phyloP scores from a whole-genome alignment of 2,329 filamentous ascomycete species.

The Epichloe coenophiala region DNA sequence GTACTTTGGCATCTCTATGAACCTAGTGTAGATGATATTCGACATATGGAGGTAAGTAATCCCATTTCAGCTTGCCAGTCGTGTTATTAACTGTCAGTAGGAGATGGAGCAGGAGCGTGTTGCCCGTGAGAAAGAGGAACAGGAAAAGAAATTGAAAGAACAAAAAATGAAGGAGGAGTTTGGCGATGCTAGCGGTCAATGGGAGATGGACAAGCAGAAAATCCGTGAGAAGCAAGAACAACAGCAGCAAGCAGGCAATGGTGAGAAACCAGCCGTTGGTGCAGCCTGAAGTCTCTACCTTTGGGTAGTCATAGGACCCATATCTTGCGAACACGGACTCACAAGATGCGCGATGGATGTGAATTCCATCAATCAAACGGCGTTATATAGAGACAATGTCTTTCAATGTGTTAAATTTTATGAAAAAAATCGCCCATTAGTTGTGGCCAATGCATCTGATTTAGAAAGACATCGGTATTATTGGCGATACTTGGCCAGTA shows the following conservation, averaged over 20 bases:
- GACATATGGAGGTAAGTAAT: constrained; percentile 70
- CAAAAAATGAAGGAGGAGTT: constrained; percentile 63
- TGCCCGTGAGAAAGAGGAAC: constrained; percentile 58
- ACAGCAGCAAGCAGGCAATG: neutral
- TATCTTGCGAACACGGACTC: too few species aligned
- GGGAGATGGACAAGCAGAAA: constrained; percentile 79
- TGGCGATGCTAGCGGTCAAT: constrained; percentile 61
- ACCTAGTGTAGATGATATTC: constrained; percentile 92
- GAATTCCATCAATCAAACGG: too few species aligned
- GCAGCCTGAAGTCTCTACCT: neutral
- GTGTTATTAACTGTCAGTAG: constrained; percentile 23
- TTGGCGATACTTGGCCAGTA: too few species aligned
- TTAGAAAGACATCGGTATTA: too few species aligned
- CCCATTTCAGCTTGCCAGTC: neutral
- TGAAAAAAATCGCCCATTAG: too few species aligned
- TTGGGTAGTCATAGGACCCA: too few species aligned
- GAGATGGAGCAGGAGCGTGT: constrained; percentile 88
- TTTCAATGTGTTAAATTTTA: too few species aligned
- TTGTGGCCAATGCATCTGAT: too few species aligned
- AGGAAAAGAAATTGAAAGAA: constrained; percentile 60
- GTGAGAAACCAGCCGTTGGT: neutral
- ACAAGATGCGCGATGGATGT: too few species aligned
- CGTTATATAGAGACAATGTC: too few species aligned
- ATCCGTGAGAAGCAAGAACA: constrained; percentile 41
- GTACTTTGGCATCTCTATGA: constrained; percentile 99